These are phyloP conservation scores for Colletotrichum sp. DNA, from an alignment of 2,329 filamentous ascomycete genomes.

Conservation along the genomic window DNA sequence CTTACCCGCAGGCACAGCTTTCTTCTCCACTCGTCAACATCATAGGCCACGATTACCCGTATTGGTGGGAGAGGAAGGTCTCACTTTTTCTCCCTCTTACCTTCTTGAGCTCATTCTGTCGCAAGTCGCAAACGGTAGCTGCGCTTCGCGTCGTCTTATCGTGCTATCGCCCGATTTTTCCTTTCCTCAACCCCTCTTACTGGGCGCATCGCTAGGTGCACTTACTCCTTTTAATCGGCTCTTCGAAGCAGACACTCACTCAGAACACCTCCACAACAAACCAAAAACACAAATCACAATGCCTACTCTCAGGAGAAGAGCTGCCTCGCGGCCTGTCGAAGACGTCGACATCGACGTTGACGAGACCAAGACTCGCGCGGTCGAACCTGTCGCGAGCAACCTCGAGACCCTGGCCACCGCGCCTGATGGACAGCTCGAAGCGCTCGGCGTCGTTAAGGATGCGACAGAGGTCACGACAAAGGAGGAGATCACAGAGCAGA, in stretches of 20 bases:
- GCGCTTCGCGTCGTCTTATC: not conserved
- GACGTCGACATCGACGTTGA: constrained; percentile 12
- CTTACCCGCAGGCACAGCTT: constrained; percentile 9
- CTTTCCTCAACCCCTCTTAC: not conserved
- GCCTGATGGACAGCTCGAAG: constrained; percentile 16
- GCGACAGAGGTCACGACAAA: constrained; percentile 8
- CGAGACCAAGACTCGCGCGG: constrained; percentile 15
- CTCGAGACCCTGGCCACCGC: constrained; percentile 19
- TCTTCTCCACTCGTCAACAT: constrained; percentile 14
- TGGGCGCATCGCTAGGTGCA: not conserved
- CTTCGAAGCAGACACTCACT: not conserved
- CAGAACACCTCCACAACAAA: not conserved
- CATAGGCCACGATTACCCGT: constrained; percentile 9
- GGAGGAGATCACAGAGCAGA: not conserved
- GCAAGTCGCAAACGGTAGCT: constrained; percentile 14
- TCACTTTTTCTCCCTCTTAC: not conserved
- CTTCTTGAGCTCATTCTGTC: constrained; percentile 7
- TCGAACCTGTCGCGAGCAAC: constrained; percentile 21
- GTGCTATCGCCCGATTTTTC: not conserved
- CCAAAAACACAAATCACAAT: not conserved
- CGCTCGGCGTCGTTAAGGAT: constrained; percentile 21
- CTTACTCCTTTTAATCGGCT: not conserved
- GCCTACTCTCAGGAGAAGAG: constrained; percentile 20
- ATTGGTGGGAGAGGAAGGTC: constrained; percentile 7
- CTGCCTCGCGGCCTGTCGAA: not conserved